A percentile compares a stretch with the other conserved stretches of the same genome.
Conservation (phyloP, 805 yeast species). For the Peterozyma xylosa region DNA sequence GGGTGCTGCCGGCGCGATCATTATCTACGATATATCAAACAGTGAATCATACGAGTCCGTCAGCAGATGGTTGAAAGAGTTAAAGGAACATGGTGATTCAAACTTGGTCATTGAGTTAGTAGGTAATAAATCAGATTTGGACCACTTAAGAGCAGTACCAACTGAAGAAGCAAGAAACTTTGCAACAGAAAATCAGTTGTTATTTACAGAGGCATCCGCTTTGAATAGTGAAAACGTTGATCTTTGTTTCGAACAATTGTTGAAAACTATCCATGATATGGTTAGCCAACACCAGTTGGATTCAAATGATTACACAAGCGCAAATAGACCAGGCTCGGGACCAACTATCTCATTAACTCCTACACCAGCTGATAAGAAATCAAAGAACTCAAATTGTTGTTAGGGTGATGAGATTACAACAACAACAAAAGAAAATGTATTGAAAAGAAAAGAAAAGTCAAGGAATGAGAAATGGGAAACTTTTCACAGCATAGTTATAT, state of each 20-base stretch:
- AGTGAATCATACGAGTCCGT: slow-evolving; percentile 81
- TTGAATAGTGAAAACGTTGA: slow-evolving; percentile 93
- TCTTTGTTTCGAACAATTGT: slow-evolving; percentile 84
- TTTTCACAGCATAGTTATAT: no score
- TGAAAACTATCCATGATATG: slow-evolving; percentile 92
- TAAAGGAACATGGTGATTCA: slow-evolving; percentile 88
- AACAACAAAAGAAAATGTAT: not conserved
- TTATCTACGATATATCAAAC: slow-evolving; percentile 92
- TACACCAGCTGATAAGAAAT: slow-evolving; percentile 70
- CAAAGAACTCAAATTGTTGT: slow-evolving; percentile 64
- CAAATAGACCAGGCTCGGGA: slow-evolving; percentile 65
- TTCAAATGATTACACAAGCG: slow-evolving; percentile 51
- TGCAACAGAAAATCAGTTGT: slow-evolving; percentile 84
- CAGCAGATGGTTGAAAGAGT: slow-evolving; percentile 83
- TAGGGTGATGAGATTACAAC: slow-evolving; percentile 18
- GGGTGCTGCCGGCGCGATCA: slow-evolving; percentile 96
- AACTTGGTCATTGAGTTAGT: slow-evolving; percentile 92
- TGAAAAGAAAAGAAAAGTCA: not conserved
- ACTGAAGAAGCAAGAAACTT: slow-evolving; percentile 95
- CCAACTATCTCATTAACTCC: slow-evolving; percentile 92
- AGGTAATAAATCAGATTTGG: slow-evolving; percentile 87
- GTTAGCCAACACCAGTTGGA: slow-evolving; percentile 89
- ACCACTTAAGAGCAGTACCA: slow-evolving; percentile 92
- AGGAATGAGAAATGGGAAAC: not conserved
- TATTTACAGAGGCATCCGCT: slow-evolving; percentile 96